phyloP scores from a whole-genome alignment of 2,329 filamentous ascomycete species.

The Pseudopyricularia cyperi region DNA sequence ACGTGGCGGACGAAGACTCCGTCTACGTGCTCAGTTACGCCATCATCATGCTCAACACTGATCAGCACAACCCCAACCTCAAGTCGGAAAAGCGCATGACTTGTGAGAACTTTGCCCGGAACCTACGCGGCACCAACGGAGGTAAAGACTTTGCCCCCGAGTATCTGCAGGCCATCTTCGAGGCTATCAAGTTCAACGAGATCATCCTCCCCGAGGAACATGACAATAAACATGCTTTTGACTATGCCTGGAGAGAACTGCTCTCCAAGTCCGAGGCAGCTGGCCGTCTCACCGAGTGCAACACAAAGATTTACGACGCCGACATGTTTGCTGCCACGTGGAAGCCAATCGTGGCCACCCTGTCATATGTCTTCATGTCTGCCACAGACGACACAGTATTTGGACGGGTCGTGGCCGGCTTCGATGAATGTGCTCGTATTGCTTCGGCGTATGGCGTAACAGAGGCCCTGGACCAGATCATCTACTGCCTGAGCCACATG shows the following conservation, averaged over 20 bases:
- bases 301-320: constrained; percentile 90
- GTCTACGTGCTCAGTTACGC: constrained; percentile 88
- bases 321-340: constrained; percentile 97
- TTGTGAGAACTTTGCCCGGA: constrained; percentile 67
- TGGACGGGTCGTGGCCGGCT: constrained; percentile 82
- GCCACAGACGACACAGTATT: constrained; percentile 95
- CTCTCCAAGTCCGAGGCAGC: constrained; percentile 71
- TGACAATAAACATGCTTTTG: constrained; percentile 90
- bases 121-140: constrained; percentile 81
- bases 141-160: constrained; percentile 73
- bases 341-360: constrained; percentile 85
- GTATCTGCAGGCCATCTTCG: constrained; percentile 76
- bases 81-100: constrained; percentile 72
- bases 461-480: constrained; percentile 84
- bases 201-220: constrained; percentile 97
- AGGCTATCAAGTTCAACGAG: constrained; percentile 84
- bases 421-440: constrained; percentile 91
- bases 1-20: constrained; percentile 73
- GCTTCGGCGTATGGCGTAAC: constrained; percentile 71
- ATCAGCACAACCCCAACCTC: constrained; percentile 90
- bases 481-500: constrained; percentile 82
- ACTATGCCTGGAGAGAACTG: constrained; percentile 94
- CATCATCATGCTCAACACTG: constrained; percentile 95
- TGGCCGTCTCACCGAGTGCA: constrained; percentile 61
- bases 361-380: constrained; percentile 98